These are phyloP conservation scores for Balamuthia mandrillaris DNA, from an alignment of 208 protist genomes.

Conservation along the genomic window DNA sequence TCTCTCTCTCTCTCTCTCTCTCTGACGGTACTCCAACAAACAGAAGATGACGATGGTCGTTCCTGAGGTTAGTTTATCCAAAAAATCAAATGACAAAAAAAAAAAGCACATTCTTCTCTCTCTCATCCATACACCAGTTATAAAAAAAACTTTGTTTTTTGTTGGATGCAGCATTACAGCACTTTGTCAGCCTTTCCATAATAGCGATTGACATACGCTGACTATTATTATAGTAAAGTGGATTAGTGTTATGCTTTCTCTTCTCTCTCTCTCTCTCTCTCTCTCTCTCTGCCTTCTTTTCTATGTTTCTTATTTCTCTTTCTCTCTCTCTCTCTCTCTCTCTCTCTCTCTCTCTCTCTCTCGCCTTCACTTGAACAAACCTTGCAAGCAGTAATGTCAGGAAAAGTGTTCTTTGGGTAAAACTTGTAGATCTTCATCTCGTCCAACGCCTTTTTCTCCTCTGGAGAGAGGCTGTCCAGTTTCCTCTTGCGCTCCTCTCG, in stretches of 20 bases:
- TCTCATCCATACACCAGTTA: too few relatives aligned
- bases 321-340: too few relatives aligned
- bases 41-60: slow-evolving; percentile 19
- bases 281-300: too few relatives aligned
- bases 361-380: too few relatives aligned
- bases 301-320: too few relatives aligned
- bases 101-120: not conserved
- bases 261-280: too few relatives aligned
- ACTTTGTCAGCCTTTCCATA: slow-evolving; percentile 54
- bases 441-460: slow-evolving; percentile 44
- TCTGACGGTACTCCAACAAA: too few relatives aligned
- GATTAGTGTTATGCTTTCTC: not conserved
- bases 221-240: not conserved
- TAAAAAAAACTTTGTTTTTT: not conserved
- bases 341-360: too few relatives aligned
- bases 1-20: not conserved
- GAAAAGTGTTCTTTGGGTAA: slow-evolving; percentile 43
- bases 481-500: not conserved
- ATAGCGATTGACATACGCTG: slow-evolving; percentile 48
- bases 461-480: not conserved
- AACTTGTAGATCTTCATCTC: slow-evolving; percentile 54
- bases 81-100: not conserved
- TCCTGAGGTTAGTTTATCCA: not conserved
- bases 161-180: not conserved
- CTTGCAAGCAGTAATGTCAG: slow-evolving; percentile 33